Evolutionary conservation across 164 flowering plant genomes (phyloP).

Genomic region (Vitis vinifera): ASM3070453v1 NC_081823.1:9713501-9714000

Average conservation of each 20-base stretch:
- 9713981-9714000: conserved; percentile 3
- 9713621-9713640: conserved; percentile 74
- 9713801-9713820: not conserved
- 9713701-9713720: conserved; percentile 73
- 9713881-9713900: too few species aligned
- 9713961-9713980: not conserved
- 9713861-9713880: conserved; percentile 80
- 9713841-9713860: conserved; percentile 75
- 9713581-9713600: conserved; percentile 54
- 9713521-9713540: not conserved
- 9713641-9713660: conserved; percentile 62
- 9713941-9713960: not conserved
- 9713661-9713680: conserved; percentile 45
- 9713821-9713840: conserved; percentile 22
- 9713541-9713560: not conserved
- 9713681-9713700: conserved; percentile 61
- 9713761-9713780: conserved; percentile 18
- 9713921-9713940: not conserved
- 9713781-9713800: not conserved
- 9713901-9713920: not conserved
- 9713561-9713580: conserved; percentile 34
- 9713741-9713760: conserved; percentile 59
- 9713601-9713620: conserved; percentile 47
- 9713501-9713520: not conserved
- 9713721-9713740: conserved; percentile 76